Conservation (phyloP, 179 eudicot genomes). For the Sideroxylon spinosum region DNA sequence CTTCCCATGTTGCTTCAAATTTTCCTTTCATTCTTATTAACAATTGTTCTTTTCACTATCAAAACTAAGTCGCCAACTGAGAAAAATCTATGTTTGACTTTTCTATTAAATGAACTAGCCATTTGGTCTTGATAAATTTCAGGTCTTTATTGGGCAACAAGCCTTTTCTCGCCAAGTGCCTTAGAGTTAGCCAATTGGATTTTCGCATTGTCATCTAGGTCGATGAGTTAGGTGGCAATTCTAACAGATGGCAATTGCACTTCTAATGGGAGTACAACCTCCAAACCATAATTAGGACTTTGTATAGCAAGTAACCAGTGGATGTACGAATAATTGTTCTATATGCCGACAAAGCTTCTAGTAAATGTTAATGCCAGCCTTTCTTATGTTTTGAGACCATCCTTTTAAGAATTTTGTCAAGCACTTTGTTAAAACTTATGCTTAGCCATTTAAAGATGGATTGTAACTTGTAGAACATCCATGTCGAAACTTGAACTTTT, state of each 20-base stretch:
- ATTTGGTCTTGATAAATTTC: slow-evolving; percentile 2
- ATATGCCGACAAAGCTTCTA: neutral
- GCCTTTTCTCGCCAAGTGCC: neutral
- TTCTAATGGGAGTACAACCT: neutral
- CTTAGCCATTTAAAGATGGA: neutral
- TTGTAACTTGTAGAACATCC: slow-evolving; percentile 4
- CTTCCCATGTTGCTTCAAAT: slow-evolving; percentile 10
- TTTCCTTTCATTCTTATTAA: slow-evolving; percentile 7
- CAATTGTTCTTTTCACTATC: neutral
- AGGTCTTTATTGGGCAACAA: neutral
- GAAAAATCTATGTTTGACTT: neutral
- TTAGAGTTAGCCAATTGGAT: slow-evolving; percentile 7
- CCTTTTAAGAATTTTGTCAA: neutral
- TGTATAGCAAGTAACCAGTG: neutral
- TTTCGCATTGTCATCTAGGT: slow-evolving; percentile 13
- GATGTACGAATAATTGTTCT: slow-evolving; percentile 1
- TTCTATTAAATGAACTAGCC: neutral
- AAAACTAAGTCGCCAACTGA: slow-evolving; percentile 9
- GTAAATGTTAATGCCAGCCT: slow-evolving; percentile 7
- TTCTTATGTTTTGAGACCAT: slow-evolving; percentile 9
- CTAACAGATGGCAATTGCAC: neutral
- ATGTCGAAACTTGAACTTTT: neutral
- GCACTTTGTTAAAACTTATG: slow-evolving; percentile 1
- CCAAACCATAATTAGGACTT: neutral
- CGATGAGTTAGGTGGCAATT: neutral